Conservation (phyloP, 1,284 basidiomycete species). For the Trametes pubescens region DNA sequence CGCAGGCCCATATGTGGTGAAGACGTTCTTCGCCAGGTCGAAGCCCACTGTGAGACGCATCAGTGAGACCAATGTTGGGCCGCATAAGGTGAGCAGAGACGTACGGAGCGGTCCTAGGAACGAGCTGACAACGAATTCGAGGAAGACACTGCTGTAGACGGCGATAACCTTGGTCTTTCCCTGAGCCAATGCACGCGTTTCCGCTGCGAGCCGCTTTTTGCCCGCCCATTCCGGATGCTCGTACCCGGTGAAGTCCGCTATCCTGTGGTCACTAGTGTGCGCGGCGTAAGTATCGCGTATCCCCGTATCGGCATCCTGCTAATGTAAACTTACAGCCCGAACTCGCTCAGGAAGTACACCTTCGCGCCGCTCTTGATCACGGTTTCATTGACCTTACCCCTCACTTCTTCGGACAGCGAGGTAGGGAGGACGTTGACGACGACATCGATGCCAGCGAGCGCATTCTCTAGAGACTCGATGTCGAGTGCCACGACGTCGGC, state of each 20-base stretch:
- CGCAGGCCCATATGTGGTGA: constrained; percentile 33
- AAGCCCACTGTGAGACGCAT: constrained; percentile 33
- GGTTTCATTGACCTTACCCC: constrained; percentile 31
- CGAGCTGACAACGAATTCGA: constrained; percentile 33
- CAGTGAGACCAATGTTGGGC: background rate
- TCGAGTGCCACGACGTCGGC: constrained; percentile 33
- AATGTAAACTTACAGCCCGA: constrained; percentile 27
- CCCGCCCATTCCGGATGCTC: constrained; percentile 34
- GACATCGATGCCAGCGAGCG: constrained; percentile 37
- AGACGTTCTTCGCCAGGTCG: constrained; percentile 32
- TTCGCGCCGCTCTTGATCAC: constrained; percentile 33
- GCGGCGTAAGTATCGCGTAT: background rate
- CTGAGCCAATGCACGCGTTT: constrained; percentile 27
- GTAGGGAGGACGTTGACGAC: constrained; percentile 33
- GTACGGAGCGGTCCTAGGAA: constrained; percentile 25
- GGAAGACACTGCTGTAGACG: constrained; percentile 38
- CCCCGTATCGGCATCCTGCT: background rate
- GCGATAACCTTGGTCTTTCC: constrained; percentile 38
- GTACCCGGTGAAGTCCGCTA: constrained; percentile 36
- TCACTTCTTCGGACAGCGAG: constrained; percentile 20
- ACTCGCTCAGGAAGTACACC: constrained; percentile 43
- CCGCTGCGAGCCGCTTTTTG: constrained; percentile 32
- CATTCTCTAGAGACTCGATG: constrained; percentile 17
- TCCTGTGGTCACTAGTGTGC: constrained; percentile 34
- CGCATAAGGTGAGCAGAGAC: background rate